A percentile compares a stretch with the other conserved stretches of the same genome.
Conservation (phyloP, 2,329 filamentous ascomycete genomes). For the Xylaria sp. region DNA sequence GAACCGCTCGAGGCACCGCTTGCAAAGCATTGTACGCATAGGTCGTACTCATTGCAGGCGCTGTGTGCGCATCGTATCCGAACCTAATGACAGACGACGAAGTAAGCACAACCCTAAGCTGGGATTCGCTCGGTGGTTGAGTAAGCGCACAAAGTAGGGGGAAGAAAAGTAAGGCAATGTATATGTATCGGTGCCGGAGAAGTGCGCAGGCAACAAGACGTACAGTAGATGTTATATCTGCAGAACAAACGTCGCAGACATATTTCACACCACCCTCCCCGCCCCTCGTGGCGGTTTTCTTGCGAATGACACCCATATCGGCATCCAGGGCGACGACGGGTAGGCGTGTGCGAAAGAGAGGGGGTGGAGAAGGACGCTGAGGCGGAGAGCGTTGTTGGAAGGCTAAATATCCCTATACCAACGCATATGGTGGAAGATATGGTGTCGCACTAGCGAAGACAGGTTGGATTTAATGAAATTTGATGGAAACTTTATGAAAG, state of each 20-base stretch:
- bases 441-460: not conserved
- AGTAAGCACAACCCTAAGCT: slow-evolving; percentile 4
- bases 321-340: slow-evolving; percentile 36
- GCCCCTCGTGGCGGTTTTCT: slow-evolving; percentile 88
- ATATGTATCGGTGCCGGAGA: not conserved
- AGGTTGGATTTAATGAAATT: not conserved
- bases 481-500: not conserved
- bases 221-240: slow-evolving; percentile 97
- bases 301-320: slow-evolving; percentile 91
- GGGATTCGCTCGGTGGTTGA: not conserved
- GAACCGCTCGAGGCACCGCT: slow-evolving; percentile 82
- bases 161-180: not conserved
- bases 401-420: not conserved
- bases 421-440: not conserved
- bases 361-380: not conserved
- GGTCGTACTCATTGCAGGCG: slow-evolving; percentile 91
- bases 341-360: not conserved
- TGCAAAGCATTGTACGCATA: slow-evolving; percentile 95
- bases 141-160: not conserved
- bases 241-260: slow-evolving; percentile 96
- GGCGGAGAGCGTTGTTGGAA: not conserved
- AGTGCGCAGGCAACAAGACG: slow-evolving; percentile 51
- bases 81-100: slow-evolving; percentile 73
- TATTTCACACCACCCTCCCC: slow-evolving; percentile 93
- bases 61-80: slow-evolving; percentile 90